Percentiles rank a stretch among this genome's conserved stretches.
These are phyloP conservation scores for Fistulinella cinereoalba DNA, from an alignment of 1,284 basidiomycete species.

Conservation along the genomic window DNA sequence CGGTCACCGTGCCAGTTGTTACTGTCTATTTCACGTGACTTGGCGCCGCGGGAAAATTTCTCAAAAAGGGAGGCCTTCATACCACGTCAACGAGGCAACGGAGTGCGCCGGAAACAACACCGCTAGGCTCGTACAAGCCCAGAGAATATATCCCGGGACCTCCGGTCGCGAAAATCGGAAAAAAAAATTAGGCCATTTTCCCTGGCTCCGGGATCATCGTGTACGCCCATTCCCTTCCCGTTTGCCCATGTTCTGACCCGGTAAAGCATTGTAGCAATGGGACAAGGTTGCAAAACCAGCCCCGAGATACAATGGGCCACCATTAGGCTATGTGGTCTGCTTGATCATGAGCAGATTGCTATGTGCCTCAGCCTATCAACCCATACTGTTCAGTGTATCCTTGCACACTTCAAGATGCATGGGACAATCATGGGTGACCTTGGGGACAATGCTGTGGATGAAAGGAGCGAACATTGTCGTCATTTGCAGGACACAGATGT, in stretches of 20 bases:
- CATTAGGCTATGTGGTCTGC: neutral
- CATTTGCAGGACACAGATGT: slow-evolving; percentile 2
- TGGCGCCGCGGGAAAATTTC: too few relatives aligned
- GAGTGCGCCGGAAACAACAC: too few relatives aligned
- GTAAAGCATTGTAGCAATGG: neutral
- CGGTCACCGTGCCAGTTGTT: too few relatives aligned
- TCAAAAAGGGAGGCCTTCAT: too few relatives aligned
- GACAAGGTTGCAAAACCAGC: neutral
- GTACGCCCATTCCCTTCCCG: neutral
- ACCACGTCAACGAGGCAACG: too few relatives aligned
- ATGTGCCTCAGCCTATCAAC: neutral
- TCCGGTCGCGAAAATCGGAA: neutral
- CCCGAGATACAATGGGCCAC: neutral
- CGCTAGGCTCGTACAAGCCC: neutral
- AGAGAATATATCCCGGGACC: neutral
- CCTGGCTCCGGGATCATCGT: neutral
- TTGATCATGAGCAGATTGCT: neutral
- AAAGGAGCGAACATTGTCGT: neutral
- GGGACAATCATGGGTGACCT: neutral
- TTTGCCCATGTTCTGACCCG: neutral
- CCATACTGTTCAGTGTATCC: neutral
- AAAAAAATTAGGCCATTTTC: neutral
- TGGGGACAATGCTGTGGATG: neutral
- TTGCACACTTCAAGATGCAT: neutral
- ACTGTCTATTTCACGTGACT: too few relatives aligned